Conservation (phyloP, 2,329 filamentous ascomycete genomes). For the Akanthomyces dipterigenus region DNA sequence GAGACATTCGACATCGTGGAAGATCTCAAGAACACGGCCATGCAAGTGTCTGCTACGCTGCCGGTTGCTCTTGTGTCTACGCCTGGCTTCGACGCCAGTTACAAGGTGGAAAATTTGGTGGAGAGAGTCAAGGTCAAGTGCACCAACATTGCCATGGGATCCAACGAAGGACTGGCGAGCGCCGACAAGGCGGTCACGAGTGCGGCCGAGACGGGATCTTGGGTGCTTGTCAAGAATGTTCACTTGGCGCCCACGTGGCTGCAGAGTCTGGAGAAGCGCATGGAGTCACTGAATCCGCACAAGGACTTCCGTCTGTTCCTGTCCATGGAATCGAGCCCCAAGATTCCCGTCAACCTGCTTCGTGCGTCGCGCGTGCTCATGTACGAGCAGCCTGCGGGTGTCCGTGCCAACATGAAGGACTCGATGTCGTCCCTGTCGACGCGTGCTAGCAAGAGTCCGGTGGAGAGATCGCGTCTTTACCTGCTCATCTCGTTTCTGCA, state of each 20-base stretch:
- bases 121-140: slow-evolving; percentile 76
- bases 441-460: slow-evolving; percentile 71
- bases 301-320: slow-evolving; percentile 90
- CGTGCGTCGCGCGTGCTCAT: slow-evolving; percentile 90
- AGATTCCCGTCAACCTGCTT: slow-evolving; percentile 93
- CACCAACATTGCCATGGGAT: slow-evolving; percentile 98
- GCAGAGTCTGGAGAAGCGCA: slow-evolving; percentile 92
- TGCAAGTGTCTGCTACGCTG: slow-evolving; percentile 73
- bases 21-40: slow-evolving; percentile 78
- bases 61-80: slow-evolving; percentile 91
- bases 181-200: slow-evolving; percentile 94
- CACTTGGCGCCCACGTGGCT: slow-evolving; percentile 94
- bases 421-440: slow-evolving; percentile 78
- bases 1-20: slow-evolving; percentile 77
- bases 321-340: slow-evolving; percentile 94
- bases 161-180: slow-evolving; percentile 83
- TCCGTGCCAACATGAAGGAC: slow-evolving; percentile 97
- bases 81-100: slow-evolving; percentile 95
- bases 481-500: slow-evolving; percentile 90
- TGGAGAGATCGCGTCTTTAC: slow-evolving; percentile 86
- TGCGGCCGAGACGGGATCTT: slow-evolving; percentile 83
- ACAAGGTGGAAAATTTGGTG: slow-evolving; percentile 95
- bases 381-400: slow-evolving; percentile 96
- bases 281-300: slow-evolving; percentile 92
- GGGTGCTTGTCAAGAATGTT: slow-evolving; percentile 99